These are phyloP conservation scores for Lipomyces orientalis DNA, from an alignment of 805 yeast genomes.

Conservation along the genomic window DNA sequence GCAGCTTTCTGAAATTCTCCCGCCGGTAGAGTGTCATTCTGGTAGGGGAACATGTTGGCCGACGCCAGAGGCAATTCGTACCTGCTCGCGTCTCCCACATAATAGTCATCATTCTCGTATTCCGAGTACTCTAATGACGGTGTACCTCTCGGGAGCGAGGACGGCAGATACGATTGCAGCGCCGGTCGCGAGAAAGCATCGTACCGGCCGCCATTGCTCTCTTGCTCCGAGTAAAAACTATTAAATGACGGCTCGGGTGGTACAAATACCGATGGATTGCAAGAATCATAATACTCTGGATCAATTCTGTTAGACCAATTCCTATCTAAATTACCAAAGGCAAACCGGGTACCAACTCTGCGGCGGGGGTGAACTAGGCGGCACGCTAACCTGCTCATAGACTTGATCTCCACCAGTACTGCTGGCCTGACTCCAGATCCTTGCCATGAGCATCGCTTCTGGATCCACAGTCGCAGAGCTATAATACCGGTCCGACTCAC, in stretches of 20 bases:
- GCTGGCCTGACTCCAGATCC: slow-evolving; percentile 17
- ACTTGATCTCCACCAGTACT: not conserved
- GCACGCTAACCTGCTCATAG: not conserved
- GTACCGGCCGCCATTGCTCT: slow-evolving; percentile 20
- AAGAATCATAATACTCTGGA: not conserved
- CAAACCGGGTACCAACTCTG: not conserved
- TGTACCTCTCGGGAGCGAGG: slow-evolving; percentile 3
- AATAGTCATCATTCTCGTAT: slow-evolving; percentile 7
- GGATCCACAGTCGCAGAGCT: slow-evolving; percentile 12
- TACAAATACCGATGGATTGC: slow-evolving; percentile 7
- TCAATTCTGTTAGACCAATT: not conserved
- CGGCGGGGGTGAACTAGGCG: not conserved
- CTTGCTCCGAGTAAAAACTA: not conserved
- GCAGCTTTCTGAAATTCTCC: not conserved
- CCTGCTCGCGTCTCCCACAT: not conserved
- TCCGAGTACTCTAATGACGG: slow-evolving; percentile 15
- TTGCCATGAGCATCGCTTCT: slow-evolving; percentile 11
- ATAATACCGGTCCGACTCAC: slow-evolving; percentile 26
- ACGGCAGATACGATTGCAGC: slow-evolving; percentile 5
- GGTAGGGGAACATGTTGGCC: not conserved
- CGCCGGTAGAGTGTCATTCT: not conserved
- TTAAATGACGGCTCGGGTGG: slow-evolving; percentile 5
- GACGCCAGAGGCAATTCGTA: not conserved
- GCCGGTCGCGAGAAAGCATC: slow-evolving; percentile 25
- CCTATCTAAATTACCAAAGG: not conserved